A percentile compares a stretch with the other conserved stretches of the same genome.
phyloP scores from a whole-genome alignment of 805 yeast genomes.

The Zygoascus biomembranicola region DNA sequence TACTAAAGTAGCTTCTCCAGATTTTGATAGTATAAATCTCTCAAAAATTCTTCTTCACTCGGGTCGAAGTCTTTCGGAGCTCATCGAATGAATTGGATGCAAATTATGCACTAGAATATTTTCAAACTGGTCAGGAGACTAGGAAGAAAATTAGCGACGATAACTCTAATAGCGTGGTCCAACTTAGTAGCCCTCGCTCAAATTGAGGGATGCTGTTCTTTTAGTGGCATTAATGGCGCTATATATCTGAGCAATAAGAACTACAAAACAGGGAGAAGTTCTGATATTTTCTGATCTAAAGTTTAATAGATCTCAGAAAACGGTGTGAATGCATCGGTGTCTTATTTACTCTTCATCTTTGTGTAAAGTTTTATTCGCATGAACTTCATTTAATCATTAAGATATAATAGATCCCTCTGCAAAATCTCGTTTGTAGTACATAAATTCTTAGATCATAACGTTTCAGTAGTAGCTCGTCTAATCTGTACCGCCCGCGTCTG shows the following conservation, averaged over 20 bases:
- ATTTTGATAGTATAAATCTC: conserved; percentile 13
- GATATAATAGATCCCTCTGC: no score
- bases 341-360: no score
- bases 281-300: not conserved
- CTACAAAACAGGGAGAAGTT: not conserved
- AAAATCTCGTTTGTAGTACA: no score
- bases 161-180: conserved; percentile 23
- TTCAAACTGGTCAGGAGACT: conserved; percentile 26
- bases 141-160: conserved; percentile 33
- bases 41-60: conserved; percentile 29
- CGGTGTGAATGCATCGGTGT: no score
- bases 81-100: conserved; percentile 26
- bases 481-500: conserved; percentile 15
- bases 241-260: not conserved
- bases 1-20: not conserved
- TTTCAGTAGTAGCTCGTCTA: not conserved
- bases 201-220: no score
- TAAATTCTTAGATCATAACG: not conserved
- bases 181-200: conserved; percentile 19
- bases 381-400: no score
- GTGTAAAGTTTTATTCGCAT: no score
- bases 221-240: not conserved
- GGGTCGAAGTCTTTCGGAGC: conserved; percentile 31
- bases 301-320: not conserved
- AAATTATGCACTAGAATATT: conserved; percentile 26